These are phyloP conservation scores for Backusella psychrophila DNA, from an alignment of 192 early-diverging fungal species.

Conservation along the genomic window DNA sequence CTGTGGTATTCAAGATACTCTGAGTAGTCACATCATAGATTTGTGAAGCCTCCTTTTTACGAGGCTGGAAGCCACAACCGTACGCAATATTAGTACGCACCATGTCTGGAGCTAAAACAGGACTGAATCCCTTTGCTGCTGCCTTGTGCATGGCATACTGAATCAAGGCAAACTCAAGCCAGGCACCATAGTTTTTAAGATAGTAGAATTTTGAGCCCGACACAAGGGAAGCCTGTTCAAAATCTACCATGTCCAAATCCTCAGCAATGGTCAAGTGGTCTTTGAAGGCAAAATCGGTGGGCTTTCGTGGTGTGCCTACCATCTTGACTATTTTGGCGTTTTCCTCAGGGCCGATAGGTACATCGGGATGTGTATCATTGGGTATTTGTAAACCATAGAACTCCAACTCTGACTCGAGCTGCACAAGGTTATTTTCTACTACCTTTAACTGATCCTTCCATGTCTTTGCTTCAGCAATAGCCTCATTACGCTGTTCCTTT, in stretches of 20 bases:
- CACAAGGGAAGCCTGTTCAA: constrained; percentile 76
- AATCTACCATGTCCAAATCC: constrained; percentile 71
- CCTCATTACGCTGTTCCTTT: constrained; percentile 30
- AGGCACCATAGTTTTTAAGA: constrained; percentile 80
- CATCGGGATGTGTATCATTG: constrained; percentile 71
- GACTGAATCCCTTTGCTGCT: constrained; percentile 66
- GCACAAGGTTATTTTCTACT: constrained; percentile 43
- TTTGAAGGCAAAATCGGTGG: constrained; percentile 27
- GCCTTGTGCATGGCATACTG: constrained; percentile 85
- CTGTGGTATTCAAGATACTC: constrained; percentile 32
- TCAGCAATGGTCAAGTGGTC: constrained; percentile 75
- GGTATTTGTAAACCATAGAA: constrained; percentile 71
- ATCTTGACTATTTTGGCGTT: constrained; percentile 55
- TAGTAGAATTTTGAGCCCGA: constrained; percentile 86
- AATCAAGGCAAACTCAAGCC: constrained; percentile 84
- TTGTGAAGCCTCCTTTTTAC: constrained; percentile 75
- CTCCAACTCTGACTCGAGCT: constrained; percentile 54
- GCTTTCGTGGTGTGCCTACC: constrained; percentile 34
- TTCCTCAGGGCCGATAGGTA: constrained; percentile 76
- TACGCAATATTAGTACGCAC: constrained; percentile 76
- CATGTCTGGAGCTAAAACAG: constrained; percentile 81
- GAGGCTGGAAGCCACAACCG: constrained; percentile 89
- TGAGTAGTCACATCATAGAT: constrained; percentile 69
- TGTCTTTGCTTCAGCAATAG: constrained; percentile 47
- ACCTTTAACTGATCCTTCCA: constrained; percentile 61